Evolutionary conservation across 2,329 filamentous ascomycete genomes (phyloP), one percentile per base, ranked within the genome.

Genomic region (Magnaporthiopsis rhizophila): DNA sequence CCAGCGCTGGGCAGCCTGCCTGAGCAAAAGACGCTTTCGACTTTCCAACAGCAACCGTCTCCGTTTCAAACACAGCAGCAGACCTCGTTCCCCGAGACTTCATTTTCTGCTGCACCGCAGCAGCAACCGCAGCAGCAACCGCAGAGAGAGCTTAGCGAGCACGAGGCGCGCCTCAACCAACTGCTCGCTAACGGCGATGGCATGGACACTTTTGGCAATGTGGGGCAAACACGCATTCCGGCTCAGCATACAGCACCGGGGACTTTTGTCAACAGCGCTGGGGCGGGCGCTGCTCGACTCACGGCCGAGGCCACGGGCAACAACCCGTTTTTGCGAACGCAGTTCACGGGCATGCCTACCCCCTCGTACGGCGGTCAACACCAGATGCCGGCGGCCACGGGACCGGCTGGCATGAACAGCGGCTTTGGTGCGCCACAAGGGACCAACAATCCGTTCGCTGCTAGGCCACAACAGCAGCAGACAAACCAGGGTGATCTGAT

Each of bases 191-290:
- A 84, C 30, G 93, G 95, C 68, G 95, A 99, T 65, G 95, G 95
- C 30, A 90, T 96, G 81, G 95, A 99, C 74, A 99, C 95, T 0
- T 99, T 96, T 74, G 95, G 95, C 68, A 99, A 99, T 75, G 91
- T 91, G n/a, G 95, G 95, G 69, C 91, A 98, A 68, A 83, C 97
- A 60, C 92, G 95, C 76, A 96, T 99, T 68, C 95, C 95, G 1
- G 88, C 95, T 2, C 95, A 99, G 74, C 95, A 99, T 76, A 99
- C 95, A 0, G 92, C 95, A 1, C 95, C 95, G 0, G 95, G 94
- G 32, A 96, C 91, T 0, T 99, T 98, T 74, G 89, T 99, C 78
- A 99, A 99, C 78, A 96, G 91, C 66, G 92, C 95, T 8, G 95
- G 95, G 62, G 82, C 89, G 53, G 91, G 91, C n/a, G 78, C 91